Base-by-base conservation (phyloP, 2,329 filamentous ascomycete species). In the Lachnellula suecica region DNA sequence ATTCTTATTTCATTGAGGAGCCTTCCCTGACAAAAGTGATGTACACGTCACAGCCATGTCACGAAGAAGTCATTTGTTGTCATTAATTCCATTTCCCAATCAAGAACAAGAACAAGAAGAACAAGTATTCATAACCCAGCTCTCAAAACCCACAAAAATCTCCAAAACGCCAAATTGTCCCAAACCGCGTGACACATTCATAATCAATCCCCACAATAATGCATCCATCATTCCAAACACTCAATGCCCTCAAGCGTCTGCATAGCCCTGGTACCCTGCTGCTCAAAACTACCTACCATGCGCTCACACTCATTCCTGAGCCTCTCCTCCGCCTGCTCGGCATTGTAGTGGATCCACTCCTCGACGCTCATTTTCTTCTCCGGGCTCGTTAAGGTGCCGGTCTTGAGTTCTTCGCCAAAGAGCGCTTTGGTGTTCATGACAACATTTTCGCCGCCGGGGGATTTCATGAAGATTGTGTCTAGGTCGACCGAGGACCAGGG, bases 321-420 rank as follows among this genome's bases (percentile, higher is more conserved):
- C 68, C 84, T 86, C 70, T 85, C 83, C 74, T 97, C 92, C 0
- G 89, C 91, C 66, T 86, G 78, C 55, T 81, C 79, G 0, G 94
- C 94, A 60, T 94, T 92, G 71, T 86, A 82, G 52, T 85, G 77
- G 35, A 99, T 88, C 91, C 93, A 99, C 70, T 97, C 85, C 69
- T 96, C 91, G 0, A 97, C 90, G 4, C 85, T 93, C 92, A 99
- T 96, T 34, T 80, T 77, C 74, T 88, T 91, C 74, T 97, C 94
- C 0, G 85, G 82, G 48, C 80, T 88, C 2, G 82, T 87, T 48
- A 99, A 72, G 13, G 81, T 81, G 0, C 77, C 77, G 11, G 82
- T 83, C 57, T 71, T 73, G 0, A 62, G 40, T 17, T 59, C 59
- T 70, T 67, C 45, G 58, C 67, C 37, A 57, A 64, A 50, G 59